These are phyloP conservation scores for Alternaria gaisen DNA, from an alignment of 2,329 filamentous ascomycete species.

Conservation along the genomic window DNA sequence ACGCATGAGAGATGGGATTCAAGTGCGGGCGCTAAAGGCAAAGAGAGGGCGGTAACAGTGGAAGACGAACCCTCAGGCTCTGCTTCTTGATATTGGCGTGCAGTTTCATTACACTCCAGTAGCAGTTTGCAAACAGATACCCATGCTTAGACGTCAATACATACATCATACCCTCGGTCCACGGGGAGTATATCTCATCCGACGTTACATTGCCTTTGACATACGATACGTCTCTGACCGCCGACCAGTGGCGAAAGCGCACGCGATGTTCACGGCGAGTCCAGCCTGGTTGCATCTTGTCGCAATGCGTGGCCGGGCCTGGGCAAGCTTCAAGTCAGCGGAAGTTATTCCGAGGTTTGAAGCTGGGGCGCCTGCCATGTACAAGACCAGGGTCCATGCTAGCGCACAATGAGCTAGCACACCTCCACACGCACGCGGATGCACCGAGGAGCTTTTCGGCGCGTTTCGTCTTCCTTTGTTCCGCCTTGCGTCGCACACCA, in stretches of 20 bases:
- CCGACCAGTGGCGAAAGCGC: no score
- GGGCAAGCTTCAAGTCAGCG: neutral
- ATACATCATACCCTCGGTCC: neutral
- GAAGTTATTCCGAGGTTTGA: neutral
- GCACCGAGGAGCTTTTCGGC: slow-evolving; percentile 1
- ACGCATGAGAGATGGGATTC: neutral
- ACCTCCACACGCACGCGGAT: slow-evolving; percentile 4
- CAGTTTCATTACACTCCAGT: neutral
- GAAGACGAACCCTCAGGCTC: neutral
- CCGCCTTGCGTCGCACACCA: neutral
- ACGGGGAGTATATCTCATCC: neutral
- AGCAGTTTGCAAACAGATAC: neutral
- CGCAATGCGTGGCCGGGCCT: neutral
- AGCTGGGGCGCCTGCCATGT: slow-evolving; percentile 2
- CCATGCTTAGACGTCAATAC: neutral
- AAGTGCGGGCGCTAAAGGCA: slow-evolving; percentile 26
- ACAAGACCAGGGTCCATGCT: slow-evolving; percentile 8
- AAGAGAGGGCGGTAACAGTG: slow-evolving; percentile 23
- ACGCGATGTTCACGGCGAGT: no score
- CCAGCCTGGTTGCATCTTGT: neutral
- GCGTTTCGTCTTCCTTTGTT: neutral
- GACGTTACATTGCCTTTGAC: neutral
- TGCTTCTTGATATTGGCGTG: neutral
- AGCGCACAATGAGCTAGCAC: slow-evolving; percentile 9
- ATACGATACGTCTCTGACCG: no score